These are phyloP conservation scores for Wickerhamiella dianesei DNA, from an alignment of 805 yeast genomes.

Conservation along the genomic window DNA sequence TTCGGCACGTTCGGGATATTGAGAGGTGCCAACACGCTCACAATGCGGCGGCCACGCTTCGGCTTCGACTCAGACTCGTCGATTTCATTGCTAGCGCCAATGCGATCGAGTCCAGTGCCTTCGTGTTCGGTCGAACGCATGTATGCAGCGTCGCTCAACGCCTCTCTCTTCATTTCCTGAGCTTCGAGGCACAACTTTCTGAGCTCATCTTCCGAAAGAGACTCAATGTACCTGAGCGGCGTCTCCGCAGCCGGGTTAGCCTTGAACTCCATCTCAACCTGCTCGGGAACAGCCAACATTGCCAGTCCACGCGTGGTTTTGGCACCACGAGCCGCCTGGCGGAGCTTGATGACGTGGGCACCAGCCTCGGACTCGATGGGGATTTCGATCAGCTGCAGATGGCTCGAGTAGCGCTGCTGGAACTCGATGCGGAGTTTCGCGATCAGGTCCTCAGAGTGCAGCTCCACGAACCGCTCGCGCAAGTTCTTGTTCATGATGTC, in stretches of 20 bases:
- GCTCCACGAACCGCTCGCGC: constrained; percentile 63
- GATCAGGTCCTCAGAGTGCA: constrained; percentile 65
- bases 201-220: constrained; percentile 19
- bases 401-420: constrained; percentile 61
- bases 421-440: constrained; percentile 63
- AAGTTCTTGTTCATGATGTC: constrained; percentile 53
- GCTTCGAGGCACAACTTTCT: constrained; percentile 24
- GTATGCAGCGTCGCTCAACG: constrained; percentile 2
- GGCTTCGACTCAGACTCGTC: constrained; percentile 22
- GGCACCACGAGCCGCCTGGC: constrained; percentile 33
- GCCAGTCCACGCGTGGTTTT: constrained; percentile 22
- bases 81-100: constrained; percentile 16
- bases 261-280: constrained; percentile 54
- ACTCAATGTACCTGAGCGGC: constrained; percentile 42
- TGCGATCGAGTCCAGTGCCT: constrained; percentile 23
- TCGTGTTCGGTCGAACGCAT: constrained; percentile 23
- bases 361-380: constrained; percentile 41
- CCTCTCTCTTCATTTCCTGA: constrained; percentile 5
- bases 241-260: constrained; percentile 47
- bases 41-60: constrained; percentile 6
- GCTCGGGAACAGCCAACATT: constrained; percentile 50
- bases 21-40: constrained; percentile 51
- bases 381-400: constrained; percentile 46
- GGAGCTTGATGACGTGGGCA: constrained; percentile 33
- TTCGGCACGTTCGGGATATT: constrained; percentile 58